A percentile compares a stretch with the other conserved stretches of the same genome.
Conservation (phyloP, 768 basidiomycete genomes). For the Tricholoma flavovirens region DNA sequence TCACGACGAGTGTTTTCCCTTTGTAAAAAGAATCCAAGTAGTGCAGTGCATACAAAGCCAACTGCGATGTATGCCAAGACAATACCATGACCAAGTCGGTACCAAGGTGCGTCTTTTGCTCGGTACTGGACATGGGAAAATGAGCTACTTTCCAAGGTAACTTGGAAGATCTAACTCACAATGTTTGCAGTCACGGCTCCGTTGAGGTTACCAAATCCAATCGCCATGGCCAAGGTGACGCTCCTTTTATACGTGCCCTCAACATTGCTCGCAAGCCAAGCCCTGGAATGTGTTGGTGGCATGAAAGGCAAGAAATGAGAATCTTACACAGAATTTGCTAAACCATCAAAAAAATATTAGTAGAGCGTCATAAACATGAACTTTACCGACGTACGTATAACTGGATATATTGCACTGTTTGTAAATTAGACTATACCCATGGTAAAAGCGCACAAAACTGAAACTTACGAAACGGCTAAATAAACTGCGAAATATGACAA, state of each 20-base stretch:
- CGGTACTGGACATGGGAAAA: slow-evolving; percentile 46
- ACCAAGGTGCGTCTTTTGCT: slow-evolving; percentile 59
- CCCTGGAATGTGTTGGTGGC: slow-evolving; percentile 30
- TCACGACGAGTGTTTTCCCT: slow-evolving; percentile 59
- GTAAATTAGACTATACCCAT: neutral
- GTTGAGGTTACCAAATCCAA: slow-evolving; percentile 64
- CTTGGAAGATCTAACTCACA: slow-evolving; percentile 30
- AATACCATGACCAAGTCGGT: slow-evolving; percentile 61
- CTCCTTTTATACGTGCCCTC: slow-evolving; percentile 74
- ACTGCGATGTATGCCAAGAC: slow-evolving; percentile 65
- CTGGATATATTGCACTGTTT: slow-evolving; percentile 44
- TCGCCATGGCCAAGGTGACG: slow-evolving; percentile 64
- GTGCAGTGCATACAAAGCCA: slow-evolving; percentile 48
- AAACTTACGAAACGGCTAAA: slow-evolving; percentile 60
- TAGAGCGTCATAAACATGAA: neutral
- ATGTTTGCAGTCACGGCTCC: slow-evolving; percentile 65
- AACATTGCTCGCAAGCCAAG: slow-evolving; percentile 68
- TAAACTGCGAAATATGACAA: slow-evolving; percentile 72
- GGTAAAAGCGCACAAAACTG: neutral
- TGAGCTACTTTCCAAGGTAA: neutral
- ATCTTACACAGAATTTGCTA: slow-evolving; percentile 48
- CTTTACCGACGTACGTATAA: slow-evolving; percentile 35
- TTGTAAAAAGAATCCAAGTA: slow-evolving; percentile 43
- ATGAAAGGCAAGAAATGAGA: neutral
- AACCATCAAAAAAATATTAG: neutral